These are phyloP conservation scores for Crotalaria pallida DNA, from an alignment of 306 rosid species.

Conservation along the genomic window DNA sequence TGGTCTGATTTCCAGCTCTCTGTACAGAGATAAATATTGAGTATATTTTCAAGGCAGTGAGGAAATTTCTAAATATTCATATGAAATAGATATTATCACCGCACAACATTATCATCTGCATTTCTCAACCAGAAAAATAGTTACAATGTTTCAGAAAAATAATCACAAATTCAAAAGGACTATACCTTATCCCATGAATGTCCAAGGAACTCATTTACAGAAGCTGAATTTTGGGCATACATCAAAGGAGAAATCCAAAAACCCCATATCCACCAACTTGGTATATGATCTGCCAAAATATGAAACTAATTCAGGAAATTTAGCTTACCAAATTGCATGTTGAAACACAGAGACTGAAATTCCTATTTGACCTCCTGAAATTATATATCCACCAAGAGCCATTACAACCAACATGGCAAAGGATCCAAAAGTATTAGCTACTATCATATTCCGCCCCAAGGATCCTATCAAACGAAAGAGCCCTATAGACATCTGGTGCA, in stretches of 20 bases:
- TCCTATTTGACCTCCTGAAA: slow-evolving; percentile 65
- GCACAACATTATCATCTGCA: slow-evolving; percentile 1
- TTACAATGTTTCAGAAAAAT: neutral
- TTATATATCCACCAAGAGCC: slow-evolving; percentile 94
- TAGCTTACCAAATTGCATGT: neutral
- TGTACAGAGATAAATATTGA: slow-evolving; percentile 25
- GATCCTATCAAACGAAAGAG: slow-evolving; percentile 98
- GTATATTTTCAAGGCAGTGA: no score
- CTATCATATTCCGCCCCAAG: slow-evolving; percentile 95
- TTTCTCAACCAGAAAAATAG: neutral
- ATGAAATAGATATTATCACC: neutral
- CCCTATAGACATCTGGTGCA: slow-evolving; percentile 95
- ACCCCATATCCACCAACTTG: slow-evolving; percentile 66
- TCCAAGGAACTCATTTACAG: slow-evolving; percentile 94
- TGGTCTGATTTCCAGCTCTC: slow-evolving; percentile 50
- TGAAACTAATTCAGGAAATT: slow-evolving; percentile 19
- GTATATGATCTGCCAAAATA: slow-evolving; percentile 62
- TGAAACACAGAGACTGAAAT: slow-evolving; percentile 20
- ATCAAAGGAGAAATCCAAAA: slow-evolving; percentile 28
- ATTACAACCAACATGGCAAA: slow-evolving; percentile 98
- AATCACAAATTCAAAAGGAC: neutral
- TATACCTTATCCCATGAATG: slow-evolving; percentile 94
- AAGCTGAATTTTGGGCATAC: no score
- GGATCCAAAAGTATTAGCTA: slow-evolving; percentile 95
- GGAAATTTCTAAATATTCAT: no score